Evolutionary conservation across 441 rosid genomes (phyloP).

Genomic region (Kokia cookei): DNA sequence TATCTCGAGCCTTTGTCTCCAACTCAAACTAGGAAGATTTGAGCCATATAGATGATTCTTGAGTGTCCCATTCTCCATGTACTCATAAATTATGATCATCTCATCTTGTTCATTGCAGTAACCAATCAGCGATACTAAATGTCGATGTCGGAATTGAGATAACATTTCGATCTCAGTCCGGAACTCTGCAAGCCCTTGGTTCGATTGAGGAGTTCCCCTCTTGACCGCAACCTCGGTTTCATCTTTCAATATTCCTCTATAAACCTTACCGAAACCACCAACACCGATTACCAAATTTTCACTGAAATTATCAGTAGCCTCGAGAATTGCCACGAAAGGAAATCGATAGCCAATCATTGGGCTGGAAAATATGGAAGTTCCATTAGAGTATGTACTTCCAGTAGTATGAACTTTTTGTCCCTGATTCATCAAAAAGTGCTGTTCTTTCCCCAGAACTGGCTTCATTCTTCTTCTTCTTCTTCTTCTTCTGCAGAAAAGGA

Average conservation of each 20-base stretch:
- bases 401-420: conserved; percentile 11
- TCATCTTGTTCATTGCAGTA: conserved; percentile 69
- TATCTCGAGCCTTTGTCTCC: conserved; percentile 75
- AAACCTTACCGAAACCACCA: conserved; percentile 90
- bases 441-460: conserved; percentile 25
- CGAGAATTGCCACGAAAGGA: conserved; percentile 55
- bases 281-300: conserved; percentile 58
- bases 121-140: conserved; percentile 77
- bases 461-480: conserved; percentile 30
- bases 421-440: conserved; percentile 14
- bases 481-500: conserved; percentile 34
- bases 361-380: conserved; percentile 39
- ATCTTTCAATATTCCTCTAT: conserved; percentile 64
- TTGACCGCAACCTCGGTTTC: conserved; percentile 72
- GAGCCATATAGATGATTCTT: conserved; percentile 60
- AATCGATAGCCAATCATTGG: conserved; percentile 58
- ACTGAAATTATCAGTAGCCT: conserved; percentile 63
- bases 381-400: conserved; percentile 11
- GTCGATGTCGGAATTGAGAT: conserved; percentile 85
- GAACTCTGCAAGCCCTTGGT: conserved; percentile 63
- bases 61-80: conserved; percentile 80
- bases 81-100: conserved; percentile 85
- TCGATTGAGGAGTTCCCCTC: conserved; percentile 57
- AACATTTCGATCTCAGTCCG: conserved; percentile 80
- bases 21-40: conserved; percentile 38